Conservation (phyloP, 2,329 filamentous ascomycete species). For the Fusarium phyllophilum region DNA sequence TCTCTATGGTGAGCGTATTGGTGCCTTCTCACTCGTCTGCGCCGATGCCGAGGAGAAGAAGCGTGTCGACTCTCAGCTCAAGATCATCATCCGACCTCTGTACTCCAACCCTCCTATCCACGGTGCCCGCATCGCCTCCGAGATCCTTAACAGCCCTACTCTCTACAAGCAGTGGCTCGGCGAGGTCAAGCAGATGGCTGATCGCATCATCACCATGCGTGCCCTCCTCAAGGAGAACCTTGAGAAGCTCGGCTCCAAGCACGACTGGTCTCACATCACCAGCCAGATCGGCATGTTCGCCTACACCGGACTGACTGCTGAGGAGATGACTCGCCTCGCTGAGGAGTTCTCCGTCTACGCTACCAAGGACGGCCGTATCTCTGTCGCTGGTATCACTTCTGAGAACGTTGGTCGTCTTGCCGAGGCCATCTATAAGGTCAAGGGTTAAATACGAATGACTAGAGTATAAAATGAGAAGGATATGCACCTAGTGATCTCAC, state of each 20-base stretch:
- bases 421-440: slow-evolving; percentile 86
- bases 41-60: slow-evolving; percentile 90
- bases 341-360: slow-evolving; percentile 98
- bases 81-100: slow-evolving; percentile 94
- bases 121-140: slow-evolving; percentile 91
- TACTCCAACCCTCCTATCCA: slow-evolving; percentile 99
- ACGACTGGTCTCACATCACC: slow-evolving; percentile 99
- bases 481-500: neutral
- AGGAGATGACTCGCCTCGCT: slow-evolving; percentile 91
- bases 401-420: slow-evolving; percentile 83
- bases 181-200: slow-evolving; percentile 98
- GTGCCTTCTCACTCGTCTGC: slow-evolving; percentile 93
- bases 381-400: slow-evolving; percentile 83
- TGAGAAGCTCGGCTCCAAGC: slow-evolving; percentile 92
- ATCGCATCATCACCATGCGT: slow-evolving; percentile 99
- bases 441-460: slow-evolving; percentile 60
- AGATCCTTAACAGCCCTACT: slow-evolving; percentile 86
- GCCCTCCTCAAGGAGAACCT: slow-evolving; percentile 93
- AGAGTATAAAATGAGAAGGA: neutral
- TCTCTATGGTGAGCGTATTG: slow-evolving; percentile 97
- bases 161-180: slow-evolving; percentile 94
- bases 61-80: slow-evolving; percentile 96
- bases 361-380: slow-evolving; percentile 91
- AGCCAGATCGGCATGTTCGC: slow-evolving; percentile 99
- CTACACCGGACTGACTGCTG: slow-evolving; percentile 90